phyloP scores from a whole-genome alignment of 2,329 filamentous ascomycete species.

The Fusarium circinatum region DNA sequence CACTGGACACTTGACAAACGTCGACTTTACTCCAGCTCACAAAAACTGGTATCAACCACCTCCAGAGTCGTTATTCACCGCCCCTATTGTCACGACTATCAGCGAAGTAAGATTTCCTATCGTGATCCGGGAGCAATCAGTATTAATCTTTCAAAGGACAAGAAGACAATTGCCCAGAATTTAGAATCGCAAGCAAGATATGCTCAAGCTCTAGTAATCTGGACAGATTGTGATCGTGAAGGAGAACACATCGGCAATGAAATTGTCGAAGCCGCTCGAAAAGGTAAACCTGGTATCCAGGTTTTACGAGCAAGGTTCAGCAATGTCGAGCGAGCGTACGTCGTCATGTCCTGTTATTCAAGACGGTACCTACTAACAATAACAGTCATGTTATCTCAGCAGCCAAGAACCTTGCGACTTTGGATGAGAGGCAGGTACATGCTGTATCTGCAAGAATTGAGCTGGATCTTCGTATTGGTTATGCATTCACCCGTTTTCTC shows the following conservation, averaged over 20 bases:
- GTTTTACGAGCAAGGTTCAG: constrained; percentile 92
- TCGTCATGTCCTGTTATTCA: constrained; percentile 8
- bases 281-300: constrained; percentile 77
- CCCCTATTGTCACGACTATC: constrained; percentile 76
- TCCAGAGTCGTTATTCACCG: constrained; percentile 82
- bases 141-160: constrained; percentile 65
- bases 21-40: constrained; percentile 80
- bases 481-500: constrained; percentile 89
- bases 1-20: constrained; percentile 83
- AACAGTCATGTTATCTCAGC: constrained; percentile 85
- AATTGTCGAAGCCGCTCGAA: constrained; percentile 82
- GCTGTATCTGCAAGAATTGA: constrained; percentile 92
- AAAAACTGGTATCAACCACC: constrained; percentile 84
- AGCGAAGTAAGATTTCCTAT: constrained; percentile 64
- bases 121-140: not conserved
- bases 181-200: constrained; percentile 81
- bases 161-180: constrained; percentile 83
- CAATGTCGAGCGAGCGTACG: constrained; percentile 91
- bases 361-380: not conserved
- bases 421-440: constrained; percentile 88
- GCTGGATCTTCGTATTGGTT: constrained; percentile 90
- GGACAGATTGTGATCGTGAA: constrained; percentile 98
- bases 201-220: constrained; percentile 86
- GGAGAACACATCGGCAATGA: constrained; percentile 96
- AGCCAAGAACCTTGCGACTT: constrained; percentile 76